Evolutionary conservation across 2,329 filamentous ascomycete genomes (phyloP).

Genomic region (Aureobasidium melanogenum): DNA sequence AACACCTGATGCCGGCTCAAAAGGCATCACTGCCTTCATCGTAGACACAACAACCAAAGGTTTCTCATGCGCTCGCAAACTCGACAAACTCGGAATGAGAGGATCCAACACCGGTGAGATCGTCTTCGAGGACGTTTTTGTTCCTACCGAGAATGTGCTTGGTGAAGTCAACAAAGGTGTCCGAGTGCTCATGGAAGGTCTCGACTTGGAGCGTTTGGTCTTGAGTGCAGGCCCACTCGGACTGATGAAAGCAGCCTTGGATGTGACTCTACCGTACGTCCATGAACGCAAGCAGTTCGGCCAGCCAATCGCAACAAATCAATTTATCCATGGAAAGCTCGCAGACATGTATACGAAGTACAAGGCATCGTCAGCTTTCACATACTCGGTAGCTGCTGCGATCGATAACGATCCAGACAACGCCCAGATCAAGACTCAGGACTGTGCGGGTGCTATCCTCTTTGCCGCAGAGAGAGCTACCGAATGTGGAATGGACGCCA

Average conservation of each 20-base stretch:
- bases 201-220: constrained; percentile 89
- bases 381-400: constrained; percentile 68
- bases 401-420: constrained; percentile 56
- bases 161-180: constrained; percentile 76
- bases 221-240: constrained; percentile 84
- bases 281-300: constrained; percentile 88
- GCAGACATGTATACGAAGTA: constrained; percentile 98
- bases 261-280: constrained; percentile 78
- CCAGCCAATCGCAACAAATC: constrained; percentile 78
- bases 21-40: constrained; percentile 92
- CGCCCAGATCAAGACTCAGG: constrained; percentile 63
- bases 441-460: constrained; percentile 88
- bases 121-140: constrained; percentile 82
- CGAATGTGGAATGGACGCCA: constrained; percentile 75
- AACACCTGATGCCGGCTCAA: constrained; percentile 65
- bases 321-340: constrained; percentile 84
- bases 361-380: constrained; percentile 75
- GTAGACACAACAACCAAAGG: constrained; percentile 65
- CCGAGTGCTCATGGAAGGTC: constrained; percentile 86
- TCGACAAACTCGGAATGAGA: constrained; percentile 97
- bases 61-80: constrained; percentile 80
- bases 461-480: constrained; percentile 88
- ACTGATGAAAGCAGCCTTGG: constrained; percentile 86
- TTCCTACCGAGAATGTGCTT: constrained; percentile 72
- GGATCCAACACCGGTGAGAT: constrained; percentile 95